These are phyloP conservation scores for Zangia roseola DNA, from an alignment of 768 basidiomycete genomes.

Conservation along the genomic window DNA sequence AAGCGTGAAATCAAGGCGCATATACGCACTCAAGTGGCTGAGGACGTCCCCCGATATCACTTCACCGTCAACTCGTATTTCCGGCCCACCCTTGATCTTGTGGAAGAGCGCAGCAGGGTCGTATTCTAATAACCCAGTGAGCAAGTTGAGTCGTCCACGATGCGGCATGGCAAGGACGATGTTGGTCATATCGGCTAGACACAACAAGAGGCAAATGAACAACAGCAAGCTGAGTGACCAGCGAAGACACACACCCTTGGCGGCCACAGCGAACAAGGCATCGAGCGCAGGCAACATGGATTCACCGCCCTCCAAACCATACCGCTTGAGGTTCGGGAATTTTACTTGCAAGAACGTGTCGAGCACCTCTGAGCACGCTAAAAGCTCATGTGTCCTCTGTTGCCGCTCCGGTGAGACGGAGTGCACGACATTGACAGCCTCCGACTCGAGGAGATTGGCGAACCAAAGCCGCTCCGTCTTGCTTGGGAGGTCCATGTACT, in stretches of 20 bases:
- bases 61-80: slow-evolving; percentile 58
- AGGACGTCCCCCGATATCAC: slow-evolving; percentile 82
- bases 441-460: slow-evolving; percentile 75
- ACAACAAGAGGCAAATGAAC: neutral
- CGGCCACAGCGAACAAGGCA: slow-evolving; percentile 65
- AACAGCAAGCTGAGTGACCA: neutral
- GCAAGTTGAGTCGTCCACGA: slow-evolving; percentile 80
- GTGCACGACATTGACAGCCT: slow-evolving; percentile 30
- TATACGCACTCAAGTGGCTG: slow-evolving; percentile 68
- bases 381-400: slow-evolving; percentile 60
- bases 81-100: slow-evolving; percentile 81
- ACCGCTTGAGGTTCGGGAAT: slow-evolving; percentile 86
- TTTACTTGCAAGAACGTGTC: slow-evolving; percentile 85
- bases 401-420: slow-evolving; percentile 39
- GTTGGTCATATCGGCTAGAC: slow-evolving; percentile 61
- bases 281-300: slow-evolving; percentile 91
- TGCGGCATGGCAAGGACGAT: slow-evolving; percentile 87
- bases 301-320: slow-evolving; percentile 90
- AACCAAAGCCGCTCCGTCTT: slow-evolving; percentile 90
- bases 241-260: slow-evolving; percentile 42
- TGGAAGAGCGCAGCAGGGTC: slow-evolving; percentile 73
- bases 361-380: slow-evolving; percentile 76
- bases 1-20: neutral
- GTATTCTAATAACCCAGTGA: slow-evolving; percentile 73
- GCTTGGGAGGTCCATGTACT: slow-evolving; percentile 87